A percentile compares a stretch with the other conserved stretches of the same genome.
phyloP scores from a whole-genome alignment of 1,139 yeast genomes.

The Suhomyces maxii region DNA sequence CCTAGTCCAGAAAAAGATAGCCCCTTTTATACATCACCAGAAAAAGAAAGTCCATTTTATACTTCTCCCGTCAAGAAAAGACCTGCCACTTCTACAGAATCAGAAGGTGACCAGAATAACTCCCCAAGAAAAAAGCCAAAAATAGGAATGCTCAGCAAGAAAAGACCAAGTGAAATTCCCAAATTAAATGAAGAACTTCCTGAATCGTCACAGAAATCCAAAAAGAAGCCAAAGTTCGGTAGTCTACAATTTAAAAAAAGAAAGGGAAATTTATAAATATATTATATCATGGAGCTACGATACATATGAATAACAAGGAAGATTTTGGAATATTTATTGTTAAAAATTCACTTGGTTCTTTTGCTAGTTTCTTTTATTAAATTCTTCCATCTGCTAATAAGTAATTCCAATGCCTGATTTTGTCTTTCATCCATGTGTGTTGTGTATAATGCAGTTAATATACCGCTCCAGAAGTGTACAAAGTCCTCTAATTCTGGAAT shows the following conservation, averaged over 20 bases:
- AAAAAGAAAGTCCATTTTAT: conserved; percentile 9
- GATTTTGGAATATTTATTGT: neutral
- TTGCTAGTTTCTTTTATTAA: conserved; percentile 8
- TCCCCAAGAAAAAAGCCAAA: neutral
- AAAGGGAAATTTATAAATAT: neutral
- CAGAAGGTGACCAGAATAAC: neutral
- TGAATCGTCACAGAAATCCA: neutral
- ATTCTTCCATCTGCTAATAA: conserved; percentile 43
- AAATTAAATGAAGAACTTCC: neutral
- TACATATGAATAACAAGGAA: too few species aligned
- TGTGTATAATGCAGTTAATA: conserved; percentile 43
- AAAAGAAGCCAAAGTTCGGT: conserved; percentile 6
- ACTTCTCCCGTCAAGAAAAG: conserved; percentile 10
- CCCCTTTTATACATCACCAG: conserved; percentile 11
- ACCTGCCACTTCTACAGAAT: neutral
- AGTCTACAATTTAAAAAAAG: neutral
- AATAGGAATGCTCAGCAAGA: neutral
- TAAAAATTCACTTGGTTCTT: neutral
- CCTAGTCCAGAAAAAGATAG: neutral
- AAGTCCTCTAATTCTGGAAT: conserved; percentile 37
- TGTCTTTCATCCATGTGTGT: conserved; percentile 39
- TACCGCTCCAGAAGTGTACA: conserved; percentile 51
- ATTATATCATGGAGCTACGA: neutral
- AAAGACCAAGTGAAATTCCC: neutral
- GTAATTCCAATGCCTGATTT: conserved; percentile 35